Conservation (phyloP, 2,329 filamentous ascomycete genomes). For the Xylariomycetidae sp. region DNA sequence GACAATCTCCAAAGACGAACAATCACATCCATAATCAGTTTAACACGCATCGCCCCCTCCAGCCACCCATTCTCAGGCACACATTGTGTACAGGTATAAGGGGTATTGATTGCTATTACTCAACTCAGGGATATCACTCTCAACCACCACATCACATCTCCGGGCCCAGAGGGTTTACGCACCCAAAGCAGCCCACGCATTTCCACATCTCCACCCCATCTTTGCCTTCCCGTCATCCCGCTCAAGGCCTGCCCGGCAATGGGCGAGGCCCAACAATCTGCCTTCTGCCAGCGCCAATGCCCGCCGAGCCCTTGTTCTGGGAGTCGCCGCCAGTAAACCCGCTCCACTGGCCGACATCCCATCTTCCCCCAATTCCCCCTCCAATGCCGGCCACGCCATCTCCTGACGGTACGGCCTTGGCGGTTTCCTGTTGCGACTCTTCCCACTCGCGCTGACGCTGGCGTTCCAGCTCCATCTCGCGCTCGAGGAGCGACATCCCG, state of each 20-base stretch:
- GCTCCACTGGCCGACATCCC: constrained; percentile 71
- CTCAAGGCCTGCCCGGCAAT: constrained; percentile 39
- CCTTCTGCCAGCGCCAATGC: constrained; percentile 64
- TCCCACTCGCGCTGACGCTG: constrained; percentile 78
- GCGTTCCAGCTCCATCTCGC: constrained; percentile 75
- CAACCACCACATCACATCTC: no score
- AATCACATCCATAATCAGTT: no score
- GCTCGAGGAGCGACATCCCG: constrained; percentile 65
- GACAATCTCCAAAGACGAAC: no score
- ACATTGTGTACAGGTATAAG: no score
- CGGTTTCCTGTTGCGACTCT: constrained; percentile 61
- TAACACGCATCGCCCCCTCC: no score
- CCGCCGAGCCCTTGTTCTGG: constrained; percentile 60
- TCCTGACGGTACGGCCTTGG: constrained; percentile 44
- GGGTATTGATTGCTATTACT: no score
- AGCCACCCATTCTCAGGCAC: no score
- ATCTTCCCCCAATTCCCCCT: constrained; percentile 60
- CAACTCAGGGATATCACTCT: no score
- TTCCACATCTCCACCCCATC: not conserved
- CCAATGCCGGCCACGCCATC: constrained; percentile 57
- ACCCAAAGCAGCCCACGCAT: no score
- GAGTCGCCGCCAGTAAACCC: constrained; percentile 71
- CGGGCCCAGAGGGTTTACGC: no score
- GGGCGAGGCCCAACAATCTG: constrained; percentile 77
- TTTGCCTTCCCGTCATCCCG: not conserved